Evolutionary conservation across 306 rosid species (phyloP).

Genomic region (Canavalia gladiata): DNA sequence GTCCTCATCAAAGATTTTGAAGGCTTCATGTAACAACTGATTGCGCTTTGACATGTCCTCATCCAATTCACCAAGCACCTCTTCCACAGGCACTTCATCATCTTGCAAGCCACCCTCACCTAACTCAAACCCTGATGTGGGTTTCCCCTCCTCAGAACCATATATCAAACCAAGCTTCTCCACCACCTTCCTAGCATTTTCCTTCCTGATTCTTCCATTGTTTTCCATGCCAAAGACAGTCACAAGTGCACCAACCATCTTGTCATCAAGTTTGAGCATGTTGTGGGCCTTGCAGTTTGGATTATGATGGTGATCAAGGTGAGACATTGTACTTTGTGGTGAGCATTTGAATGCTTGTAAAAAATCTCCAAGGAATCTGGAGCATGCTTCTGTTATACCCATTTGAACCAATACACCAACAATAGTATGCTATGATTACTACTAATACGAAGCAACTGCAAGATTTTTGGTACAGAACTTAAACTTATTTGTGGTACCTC

Average conservation of each 20-base stretch:
- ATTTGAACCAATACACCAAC: constrained; percentile 42
- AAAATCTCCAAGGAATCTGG: constrained; percentile 68
- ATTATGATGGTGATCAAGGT: constrained; percentile 10
- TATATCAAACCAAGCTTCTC: constrained; percentile 78
- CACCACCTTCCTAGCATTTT: constrained; percentile 71
- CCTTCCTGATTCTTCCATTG: constrained; percentile 86
- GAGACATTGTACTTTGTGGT: constrained; percentile 40
- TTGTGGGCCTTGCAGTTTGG: constrained; percentile 38
- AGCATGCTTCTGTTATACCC: constrained; percentile 73
- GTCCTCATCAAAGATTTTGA: constrained; percentile 89
- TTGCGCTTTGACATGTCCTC: constrained; percentile 54
- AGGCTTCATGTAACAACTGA: constrained; percentile 74
- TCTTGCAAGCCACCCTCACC: constrained; percentile 44
- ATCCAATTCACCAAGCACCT: constrained; percentile 66
- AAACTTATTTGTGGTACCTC: constrained; percentile 6
- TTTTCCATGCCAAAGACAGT: constrained; percentile 88
- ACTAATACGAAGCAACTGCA: constrained; percentile 3
- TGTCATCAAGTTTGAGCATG: constrained; percentile 57
- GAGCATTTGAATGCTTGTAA: constrained; percentile 61
- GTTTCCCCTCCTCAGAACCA: constrained; percentile 51
- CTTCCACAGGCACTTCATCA: constrained; percentile 71
- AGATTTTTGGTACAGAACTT: constrained; percentile 24
- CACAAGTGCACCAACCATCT: constrained; percentile 70
- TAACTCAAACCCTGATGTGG: constrained; percentile 56
- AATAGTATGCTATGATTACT: not conserved